A percentile compares a stretch with the other conserved stretches of the same genome.
Evolutionary conservation across 768 basidiomycete species (phyloP).

Genomic region (Leccinum truebloodii): DNA sequence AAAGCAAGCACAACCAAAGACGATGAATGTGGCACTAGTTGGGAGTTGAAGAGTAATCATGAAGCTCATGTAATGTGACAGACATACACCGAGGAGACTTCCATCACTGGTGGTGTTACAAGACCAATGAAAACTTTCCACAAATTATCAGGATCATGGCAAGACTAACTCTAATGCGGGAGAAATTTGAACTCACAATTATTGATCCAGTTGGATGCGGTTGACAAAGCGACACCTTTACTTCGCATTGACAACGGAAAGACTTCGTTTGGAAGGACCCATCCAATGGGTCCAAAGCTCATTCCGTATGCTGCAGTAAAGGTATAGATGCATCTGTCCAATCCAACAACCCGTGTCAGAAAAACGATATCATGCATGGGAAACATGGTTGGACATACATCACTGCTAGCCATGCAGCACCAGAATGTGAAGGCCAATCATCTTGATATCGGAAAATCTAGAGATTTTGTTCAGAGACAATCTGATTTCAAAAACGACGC

Average conservation of each 20-base stretch:
- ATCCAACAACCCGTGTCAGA: neutral
- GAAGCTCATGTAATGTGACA: neutral
- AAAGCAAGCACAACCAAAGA: constrained; percentile 65
- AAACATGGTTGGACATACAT: constrained; percentile 41
- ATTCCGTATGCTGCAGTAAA: constrained; percentile 80
- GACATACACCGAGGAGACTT: constrained; percentile 56
- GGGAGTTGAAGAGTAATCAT: neutral
- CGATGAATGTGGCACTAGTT: constrained; percentile 63
- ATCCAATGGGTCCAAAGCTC: constrained; percentile 78
- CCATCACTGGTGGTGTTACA: constrained; percentile 66
- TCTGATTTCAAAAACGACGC: neutral
- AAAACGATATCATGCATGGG: neutral
- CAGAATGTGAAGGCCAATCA: constrained; percentile 58
- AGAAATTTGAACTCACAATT: constrained; percentile 53
- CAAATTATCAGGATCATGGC: constrained; percentile 6
- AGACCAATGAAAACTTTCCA: constrained; percentile 71
- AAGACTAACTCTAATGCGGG: neutral
- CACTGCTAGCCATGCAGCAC: constrained; percentile 71
- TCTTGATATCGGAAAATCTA: constrained; percentile 51
- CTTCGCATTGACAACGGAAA: constrained; percentile 79
- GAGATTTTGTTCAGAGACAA: constrained; percentile 1
- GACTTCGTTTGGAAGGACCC: constrained; percentile 84
- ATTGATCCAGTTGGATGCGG: constrained; percentile 85
- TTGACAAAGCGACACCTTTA: constrained; percentile 80
- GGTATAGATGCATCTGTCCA: constrained; percentile 58